Conservation (phyloP, 202 grass and related monocot genomes). For the Saccharum hybrid region DNA sequence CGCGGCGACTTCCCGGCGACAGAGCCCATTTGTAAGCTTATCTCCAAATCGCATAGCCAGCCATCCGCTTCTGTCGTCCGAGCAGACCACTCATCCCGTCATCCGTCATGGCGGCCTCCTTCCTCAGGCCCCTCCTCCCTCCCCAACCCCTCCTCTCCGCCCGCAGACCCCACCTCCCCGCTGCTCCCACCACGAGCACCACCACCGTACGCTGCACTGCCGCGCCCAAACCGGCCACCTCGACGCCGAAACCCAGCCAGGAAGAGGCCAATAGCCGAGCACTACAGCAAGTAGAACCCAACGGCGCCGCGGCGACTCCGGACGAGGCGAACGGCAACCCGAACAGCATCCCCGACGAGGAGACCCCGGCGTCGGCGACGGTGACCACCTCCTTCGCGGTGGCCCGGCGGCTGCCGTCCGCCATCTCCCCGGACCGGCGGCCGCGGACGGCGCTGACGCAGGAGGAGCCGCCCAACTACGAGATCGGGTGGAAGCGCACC, state of each 20-base stretch:
- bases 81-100: constrained; percentile 20
- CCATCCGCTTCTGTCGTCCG: constrained; percentile 33
- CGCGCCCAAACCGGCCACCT: constrained; percentile 34
- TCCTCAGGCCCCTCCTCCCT: constrained; percentile 55
- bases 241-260: constrained; percentile 27
- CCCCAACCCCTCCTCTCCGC: constrained; percentile 50
- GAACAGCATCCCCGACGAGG: constrained; percentile 48
- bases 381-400: constrained; percentile 66
- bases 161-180: constrained; percentile 38
- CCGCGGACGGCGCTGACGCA: constrained; percentile 57
- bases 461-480: constrained; percentile 81
- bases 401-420: constrained; percentile 57
- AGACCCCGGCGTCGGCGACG: constrained; percentile 50
- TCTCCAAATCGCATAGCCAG: constrained; percentile 23
- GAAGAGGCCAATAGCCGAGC: constrained; percentile 20
- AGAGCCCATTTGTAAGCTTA: constrained; percentile 22
- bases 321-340: constrained; percentile 43
- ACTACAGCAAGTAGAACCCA: constrained; percentile 17
- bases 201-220: constrained; percentile 54
- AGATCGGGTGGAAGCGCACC: constrained; percentile 93
- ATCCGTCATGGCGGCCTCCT: constrained; percentile 59
- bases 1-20: neutral
- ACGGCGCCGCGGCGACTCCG: neutral
- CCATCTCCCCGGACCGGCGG: constrained; percentile 48
- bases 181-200: constrained; percentile 12